These are phyloP conservation scores for Lyophyllum decastes DNA, from an alignment of 768 basidiomycete species.

Conservation along the genomic window DNA sequence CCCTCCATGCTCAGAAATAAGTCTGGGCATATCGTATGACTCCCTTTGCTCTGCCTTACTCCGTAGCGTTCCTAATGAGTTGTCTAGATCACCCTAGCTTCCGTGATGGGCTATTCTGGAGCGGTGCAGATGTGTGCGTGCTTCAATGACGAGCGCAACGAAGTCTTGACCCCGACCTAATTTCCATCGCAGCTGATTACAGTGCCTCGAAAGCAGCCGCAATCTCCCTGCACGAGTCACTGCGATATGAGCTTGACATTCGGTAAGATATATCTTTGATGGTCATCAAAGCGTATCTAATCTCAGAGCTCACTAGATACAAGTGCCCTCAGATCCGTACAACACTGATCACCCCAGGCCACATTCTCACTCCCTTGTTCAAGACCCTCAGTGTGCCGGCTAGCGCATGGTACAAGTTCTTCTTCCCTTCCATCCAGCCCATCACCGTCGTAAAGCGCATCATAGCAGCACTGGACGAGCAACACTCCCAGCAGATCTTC, in stretches of 20 bases:
- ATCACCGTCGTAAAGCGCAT: constrained; percentile 78
- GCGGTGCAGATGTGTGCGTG: constrained; percentile 74
- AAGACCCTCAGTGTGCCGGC: constrained; percentile 52
- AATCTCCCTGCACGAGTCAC: constrained; percentile 75
- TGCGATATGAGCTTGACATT: constrained; percentile 87
- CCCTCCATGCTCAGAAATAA: constrained; percentile 81
- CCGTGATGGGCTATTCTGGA: constrained; percentile 71
- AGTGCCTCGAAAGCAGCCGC: constrained; percentile 92
- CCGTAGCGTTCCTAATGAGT: constrained; percentile 11
- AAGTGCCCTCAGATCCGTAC: constrained; percentile 79
- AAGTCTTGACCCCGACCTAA: not conserved
- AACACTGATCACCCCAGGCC: constrained; percentile 81
- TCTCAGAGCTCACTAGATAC: constrained; percentile 45
- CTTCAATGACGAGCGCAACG: not conserved
- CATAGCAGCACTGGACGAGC: constrained; percentile 79
- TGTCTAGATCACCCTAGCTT: constrained; percentile 72
- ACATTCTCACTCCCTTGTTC: constrained; percentile 81
- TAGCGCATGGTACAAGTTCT: constrained; percentile 61
- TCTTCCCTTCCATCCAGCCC: constrained; percentile 74
- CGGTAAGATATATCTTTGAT: constrained; percentile 36
- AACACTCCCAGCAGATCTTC: constrained; percentile 69
- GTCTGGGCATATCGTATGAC: constrained; percentile 80
- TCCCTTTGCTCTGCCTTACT: not conserved
- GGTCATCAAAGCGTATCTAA: not conserved
- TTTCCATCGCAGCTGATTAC: constrained; percentile 73